Evolutionary conservation across 164 flowering plant genomes (phyloP).

Genomic region (Protea cynaroides): DNA sequence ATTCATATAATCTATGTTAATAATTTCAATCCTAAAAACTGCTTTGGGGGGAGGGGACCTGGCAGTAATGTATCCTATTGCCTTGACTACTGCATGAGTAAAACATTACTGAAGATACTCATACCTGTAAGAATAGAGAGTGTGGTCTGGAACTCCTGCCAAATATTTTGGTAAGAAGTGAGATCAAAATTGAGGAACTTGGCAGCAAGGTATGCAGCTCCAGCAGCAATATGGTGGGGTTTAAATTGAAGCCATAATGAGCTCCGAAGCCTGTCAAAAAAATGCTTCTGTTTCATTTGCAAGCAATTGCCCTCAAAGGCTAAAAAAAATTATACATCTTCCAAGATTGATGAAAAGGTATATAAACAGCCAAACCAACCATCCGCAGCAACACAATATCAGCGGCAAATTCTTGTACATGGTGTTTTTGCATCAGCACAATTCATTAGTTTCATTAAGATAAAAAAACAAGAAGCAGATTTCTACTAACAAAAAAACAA

Average conservation of each 20-base stretch:
- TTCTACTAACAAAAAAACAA: constrained; percentile 9
- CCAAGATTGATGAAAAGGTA: background rate
- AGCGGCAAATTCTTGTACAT: constrained; percentile 17
- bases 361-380: constrained; percentile 24
- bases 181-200: constrained; percentile 69
- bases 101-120: too few species aligned
- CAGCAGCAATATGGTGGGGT: constrained; percentile 51
- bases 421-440: constrained; percentile 17
- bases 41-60: too few species aligned
- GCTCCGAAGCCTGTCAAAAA: constrained; percentile 37
- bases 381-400: constrained; percentile 20
- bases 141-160: constrained; percentile 79
- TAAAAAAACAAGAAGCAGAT: constrained; percentile 5
- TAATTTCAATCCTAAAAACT: too few species aligned
- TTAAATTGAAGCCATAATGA: constrained; percentile 52
- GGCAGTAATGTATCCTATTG: too few species aligned
- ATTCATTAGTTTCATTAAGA: constrained; percentile 15
- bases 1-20: too few species aligned
- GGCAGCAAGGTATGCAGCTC: constrained; percentile 85
- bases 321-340: background rate
- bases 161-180: constrained; percentile 48
- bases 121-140: constrained; percentile 76
- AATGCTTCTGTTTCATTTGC: background rate
- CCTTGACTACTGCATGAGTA: too few species aligned
- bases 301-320: background rate